These are phyloP conservation scores for Theobroma cacao DNA, from an alignment of 345 rosid species.

Conservation along the genomic window DNA sequence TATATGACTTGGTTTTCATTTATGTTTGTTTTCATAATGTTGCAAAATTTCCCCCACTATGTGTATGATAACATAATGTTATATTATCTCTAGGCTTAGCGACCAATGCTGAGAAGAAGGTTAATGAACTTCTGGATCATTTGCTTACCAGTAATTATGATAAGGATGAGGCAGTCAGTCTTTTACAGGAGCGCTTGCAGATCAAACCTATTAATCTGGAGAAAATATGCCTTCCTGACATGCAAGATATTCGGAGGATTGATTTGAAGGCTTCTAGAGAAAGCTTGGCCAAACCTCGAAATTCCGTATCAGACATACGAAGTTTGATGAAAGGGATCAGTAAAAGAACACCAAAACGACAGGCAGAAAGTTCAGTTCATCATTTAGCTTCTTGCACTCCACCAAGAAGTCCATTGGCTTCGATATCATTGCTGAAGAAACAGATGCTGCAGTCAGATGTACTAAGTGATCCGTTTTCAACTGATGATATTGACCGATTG, in stretches of 20 bases:
- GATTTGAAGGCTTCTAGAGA: constrained; percentile 45
- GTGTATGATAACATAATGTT: neutral
- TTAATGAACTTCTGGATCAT: constrained; percentile 47
- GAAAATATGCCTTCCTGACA: constrained; percentile 54
- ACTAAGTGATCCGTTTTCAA: constrained; percentile 50
- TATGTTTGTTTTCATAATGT: constrained; percentile 12
- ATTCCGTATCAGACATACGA: constrained; percentile 47
- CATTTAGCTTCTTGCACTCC: constrained; percentile 41
- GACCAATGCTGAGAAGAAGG: constrained; percentile 37
- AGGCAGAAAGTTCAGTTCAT: constrained; percentile 28
- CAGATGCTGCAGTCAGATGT: constrained; percentile 29
- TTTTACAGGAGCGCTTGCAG: constrained; percentile 58
- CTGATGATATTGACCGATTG: constrained; percentile 31
- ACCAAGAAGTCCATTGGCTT: constrained; percentile 44
- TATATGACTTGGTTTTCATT: neutral
- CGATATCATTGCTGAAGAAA: constrained; percentile 37
- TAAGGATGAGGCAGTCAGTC: constrained; percentile 51
- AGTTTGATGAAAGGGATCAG: constrained; percentile 38
- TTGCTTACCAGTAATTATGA: constrained; percentile 46
- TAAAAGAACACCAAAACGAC: constrained; percentile 27
- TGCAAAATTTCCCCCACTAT: neutral
- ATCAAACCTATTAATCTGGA: constrained; percentile 50
- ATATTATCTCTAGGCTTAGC: constrained; percentile 36
- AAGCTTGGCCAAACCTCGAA: constrained; percentile 41
- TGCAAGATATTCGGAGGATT: constrained; percentile 43